Evolutionary conservation across 108 stramenopile species (phyloP).

Genomic region (Discostella stelligeroides): DNA sequence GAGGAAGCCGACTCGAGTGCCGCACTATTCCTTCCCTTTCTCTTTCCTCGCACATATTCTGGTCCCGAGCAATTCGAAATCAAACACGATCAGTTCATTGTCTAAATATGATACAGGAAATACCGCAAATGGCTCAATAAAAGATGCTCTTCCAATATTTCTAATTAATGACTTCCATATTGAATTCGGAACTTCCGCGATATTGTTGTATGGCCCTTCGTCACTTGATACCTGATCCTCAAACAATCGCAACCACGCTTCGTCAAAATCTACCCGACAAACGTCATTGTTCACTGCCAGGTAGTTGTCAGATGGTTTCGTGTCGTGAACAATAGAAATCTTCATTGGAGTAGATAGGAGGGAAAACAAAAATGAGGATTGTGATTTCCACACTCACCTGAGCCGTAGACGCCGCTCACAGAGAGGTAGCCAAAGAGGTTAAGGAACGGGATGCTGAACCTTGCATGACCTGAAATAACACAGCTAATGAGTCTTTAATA

Average conservation of each 20-base stretch:
- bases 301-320: background rate
- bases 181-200: constrained; percentile 61
- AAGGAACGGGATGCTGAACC: constrained; percentile 58
- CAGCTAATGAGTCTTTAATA: background rate
- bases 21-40: background rate
- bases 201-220: constrained; percentile 42
- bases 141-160: constrained; percentile 52
- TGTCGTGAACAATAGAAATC: background rate
- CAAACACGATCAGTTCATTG: constrained; percentile 78
- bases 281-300: constrained; percentile 43
- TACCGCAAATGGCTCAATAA: constrained; percentile 69
- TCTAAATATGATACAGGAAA: constrained; percentile 79
- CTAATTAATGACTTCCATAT: constrained; percentile 54
- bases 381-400: constrained; percentile 24
- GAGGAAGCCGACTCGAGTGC: no score
- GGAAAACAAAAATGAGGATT: background rate
- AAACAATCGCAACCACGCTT: constrained; percentile 62
- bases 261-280: constrained; percentile 76
- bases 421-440: constrained; percentile 52
- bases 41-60: constrained; percentile 76
- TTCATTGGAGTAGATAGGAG: background rate
- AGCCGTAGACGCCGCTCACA: constrained; percentile 72
- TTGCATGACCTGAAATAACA: constrained; percentile 53
- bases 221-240: constrained; percentile 10
- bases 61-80: constrained; percentile 77